A percentile compares a stretch with the other conserved stretches of the same genome.
phyloP scores from a whole-genome alignment of 2,329 filamentous ascomycete species.

The Aureobasidium sp. region DNA sequence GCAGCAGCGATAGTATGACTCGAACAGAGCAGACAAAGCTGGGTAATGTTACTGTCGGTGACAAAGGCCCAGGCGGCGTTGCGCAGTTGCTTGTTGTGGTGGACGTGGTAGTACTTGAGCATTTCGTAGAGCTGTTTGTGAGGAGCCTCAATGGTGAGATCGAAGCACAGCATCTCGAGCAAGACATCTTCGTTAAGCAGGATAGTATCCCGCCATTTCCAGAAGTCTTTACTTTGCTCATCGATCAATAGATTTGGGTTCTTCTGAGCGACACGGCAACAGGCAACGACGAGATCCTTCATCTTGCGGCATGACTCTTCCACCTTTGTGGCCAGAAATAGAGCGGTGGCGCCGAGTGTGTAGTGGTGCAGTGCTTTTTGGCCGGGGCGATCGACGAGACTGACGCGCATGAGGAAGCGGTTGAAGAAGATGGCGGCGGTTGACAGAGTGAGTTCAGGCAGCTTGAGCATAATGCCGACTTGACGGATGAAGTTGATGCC shows the following conservation, averaged over 20 bases:
- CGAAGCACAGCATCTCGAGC: constrained; percentile 87
- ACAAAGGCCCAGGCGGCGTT: constrained; percentile 91
- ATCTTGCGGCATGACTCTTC: constrained; percentile 97
- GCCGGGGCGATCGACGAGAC: constrained; percentile 65
- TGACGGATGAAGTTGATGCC: constrained; percentile 96
- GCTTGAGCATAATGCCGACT: constrained; percentile 82
- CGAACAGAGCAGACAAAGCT: constrained; percentile 72
- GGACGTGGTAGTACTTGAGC: constrained; percentile 63
- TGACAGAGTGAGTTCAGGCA: constrained; percentile 85
- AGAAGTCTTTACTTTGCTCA: constrained; percentile 96
- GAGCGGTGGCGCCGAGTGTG: constrained; percentile 80
- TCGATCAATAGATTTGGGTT: constrained; percentile 84
- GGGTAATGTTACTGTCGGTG: constrained; percentile 81
- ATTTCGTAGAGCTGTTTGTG: constrained; percentile 79
- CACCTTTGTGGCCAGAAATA: constrained; percentile 94
- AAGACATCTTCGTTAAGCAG: constrained; percentile 87
- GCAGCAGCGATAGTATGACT: constrained; percentile 76
- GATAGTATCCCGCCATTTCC: constrained; percentile 94
- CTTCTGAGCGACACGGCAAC: constrained; percentile 91
- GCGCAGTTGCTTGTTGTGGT: constrained; percentile 73
- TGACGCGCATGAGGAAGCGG: constrained; percentile 87
- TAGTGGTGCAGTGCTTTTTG: constrained; percentile 77
- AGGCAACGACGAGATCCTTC: constrained; percentile 86
- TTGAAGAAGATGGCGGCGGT: constrained; percentile 94
- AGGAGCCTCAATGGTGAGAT: constrained; percentile 82